Percentiles rank a stretch among this genome's conserved stretches.
phyloP scores from a whole-genome alignment of 139 green algal genomes.

The Chlorella sp. region DNA sequence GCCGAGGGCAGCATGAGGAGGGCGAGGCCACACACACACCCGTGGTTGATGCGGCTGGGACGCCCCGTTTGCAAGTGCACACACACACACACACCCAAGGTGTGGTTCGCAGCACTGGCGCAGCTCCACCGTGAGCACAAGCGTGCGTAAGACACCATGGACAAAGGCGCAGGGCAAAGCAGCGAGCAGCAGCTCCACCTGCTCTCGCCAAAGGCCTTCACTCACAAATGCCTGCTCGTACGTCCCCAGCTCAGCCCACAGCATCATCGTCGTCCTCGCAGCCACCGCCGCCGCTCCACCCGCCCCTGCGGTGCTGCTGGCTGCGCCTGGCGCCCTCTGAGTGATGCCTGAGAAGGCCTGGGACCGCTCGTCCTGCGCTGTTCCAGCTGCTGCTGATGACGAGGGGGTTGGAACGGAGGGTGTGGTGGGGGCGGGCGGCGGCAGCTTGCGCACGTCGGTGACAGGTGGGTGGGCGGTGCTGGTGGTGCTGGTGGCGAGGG shows the following conservation, averaged over 20 bases:
- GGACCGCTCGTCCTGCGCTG: not conserved
- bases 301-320: not conserved
- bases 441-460: no score
- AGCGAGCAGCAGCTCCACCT: not conserved
- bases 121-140: not conserved
- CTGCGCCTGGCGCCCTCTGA: not conserved
- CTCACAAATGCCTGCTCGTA: not conserved
- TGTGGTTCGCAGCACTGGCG: not conserved
- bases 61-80: not conserved
- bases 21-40: no score
- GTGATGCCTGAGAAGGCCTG: not conserved
- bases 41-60: not conserved
- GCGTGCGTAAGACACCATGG: no score
- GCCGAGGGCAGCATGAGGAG: not conserved
- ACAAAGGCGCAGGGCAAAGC: no score
- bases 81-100: not conserved
- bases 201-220: not conserved
- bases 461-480: no score
- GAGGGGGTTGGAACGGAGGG: not conserved
- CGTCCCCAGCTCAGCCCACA: no score
- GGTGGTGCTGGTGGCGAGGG: no score
- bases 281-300: not conserved
- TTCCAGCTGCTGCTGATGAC: not conserved
- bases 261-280: not conserved
- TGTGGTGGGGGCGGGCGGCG: not conserved